A percentile compares a stretch with the other conserved stretches of the same genome.
These are phyloP conservation scores for Mayamaea pseudoterrestris DNA, from an alignment of 108 stramenopile genomes.

Conservation along the genomic window DNA sequence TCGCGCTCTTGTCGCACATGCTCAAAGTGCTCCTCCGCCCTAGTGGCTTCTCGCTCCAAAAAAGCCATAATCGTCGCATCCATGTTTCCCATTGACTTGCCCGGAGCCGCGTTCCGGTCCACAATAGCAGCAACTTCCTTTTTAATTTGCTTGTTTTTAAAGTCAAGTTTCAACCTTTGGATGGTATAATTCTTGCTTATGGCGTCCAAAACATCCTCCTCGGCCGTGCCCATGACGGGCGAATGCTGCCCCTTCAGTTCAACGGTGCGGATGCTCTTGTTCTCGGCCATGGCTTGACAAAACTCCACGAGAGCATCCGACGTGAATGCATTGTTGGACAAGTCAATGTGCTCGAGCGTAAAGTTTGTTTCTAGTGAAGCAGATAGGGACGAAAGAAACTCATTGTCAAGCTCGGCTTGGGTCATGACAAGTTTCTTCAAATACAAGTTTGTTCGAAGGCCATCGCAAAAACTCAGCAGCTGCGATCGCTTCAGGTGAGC, in stretches of 20 bases:
- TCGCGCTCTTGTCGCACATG: constrained; percentile 10
- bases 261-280: constrained; percentile 3
- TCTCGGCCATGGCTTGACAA: constrained; percentile 15
- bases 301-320: constrained; percentile 24
- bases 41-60: constrained; percentile 12
- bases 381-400: constrained; percentile 19
- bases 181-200: constrained; percentile 1
- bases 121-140: background rate
- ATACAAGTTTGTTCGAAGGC: constrained; percentile 20
- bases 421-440: constrained; percentile 17
- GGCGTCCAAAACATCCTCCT: constrained; percentile 4
- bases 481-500: constrained; percentile 10
- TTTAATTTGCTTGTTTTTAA: background rate
- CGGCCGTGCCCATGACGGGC: constrained; percentile 3
- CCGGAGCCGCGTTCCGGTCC: constrained; percentile 7
- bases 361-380: constrained; percentile 21
- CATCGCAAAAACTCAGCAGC: constrained; percentile 14
- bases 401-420: constrained; percentile 24
- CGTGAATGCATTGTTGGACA: constrained; percentile 24
- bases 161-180: background rate
- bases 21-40: constrained; percentile 13
- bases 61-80: constrained; percentile 18
- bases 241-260: constrained; percentile 5
- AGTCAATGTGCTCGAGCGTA: constrained; percentile 22
- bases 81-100: background rate